A percentile compares a stretch with the other conserved stretches of the same genome.
Evolutionary conservation across 805 yeast species (phyloP).

Genomic region (Yarrowia deformans): DNA sequence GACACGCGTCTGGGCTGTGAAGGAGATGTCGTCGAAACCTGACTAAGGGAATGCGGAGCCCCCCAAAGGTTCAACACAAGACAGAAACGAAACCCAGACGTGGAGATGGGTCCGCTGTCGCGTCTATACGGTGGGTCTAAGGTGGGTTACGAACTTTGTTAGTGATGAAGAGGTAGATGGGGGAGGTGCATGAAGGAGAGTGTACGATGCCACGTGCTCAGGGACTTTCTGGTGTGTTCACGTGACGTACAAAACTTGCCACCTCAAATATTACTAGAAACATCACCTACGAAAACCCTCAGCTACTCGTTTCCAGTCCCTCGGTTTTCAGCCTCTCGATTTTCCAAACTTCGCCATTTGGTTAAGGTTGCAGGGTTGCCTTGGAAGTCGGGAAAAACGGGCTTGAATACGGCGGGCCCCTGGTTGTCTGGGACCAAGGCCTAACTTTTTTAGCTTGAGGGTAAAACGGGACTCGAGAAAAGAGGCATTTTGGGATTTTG

Average conservation of each 20-base stretch:
- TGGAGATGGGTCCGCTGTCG: background rate
- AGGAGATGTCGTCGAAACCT: background rate
- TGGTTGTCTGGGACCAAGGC: background rate
- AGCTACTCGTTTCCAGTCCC: no score
- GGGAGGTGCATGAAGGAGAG: no score
- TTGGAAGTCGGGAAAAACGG: conserved; percentile 22
- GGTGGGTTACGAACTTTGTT: background rate
- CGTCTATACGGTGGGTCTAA: conserved; percentile 4
- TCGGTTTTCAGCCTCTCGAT: no score
- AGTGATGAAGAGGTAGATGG: no score
- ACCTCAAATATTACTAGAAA: no score
- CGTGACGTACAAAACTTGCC: no score
- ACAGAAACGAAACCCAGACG: background rate
- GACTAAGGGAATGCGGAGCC: background rate
- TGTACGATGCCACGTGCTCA: no score
- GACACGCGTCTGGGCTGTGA: background rate
- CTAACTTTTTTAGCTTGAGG: background rate
- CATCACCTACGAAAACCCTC: no score
- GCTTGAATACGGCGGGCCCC: conserved; percentile 24
- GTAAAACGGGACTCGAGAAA: background rate
- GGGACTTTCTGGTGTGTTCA: no score
- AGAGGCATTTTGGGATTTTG: background rate
- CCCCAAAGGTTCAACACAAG: no score
- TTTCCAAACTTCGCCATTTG: no score
- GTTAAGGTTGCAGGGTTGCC: conserved; percentile 11